phyloP scores from a whole-genome alignment of 257 asterid species.

The Verbascum thapsus region DNA sequence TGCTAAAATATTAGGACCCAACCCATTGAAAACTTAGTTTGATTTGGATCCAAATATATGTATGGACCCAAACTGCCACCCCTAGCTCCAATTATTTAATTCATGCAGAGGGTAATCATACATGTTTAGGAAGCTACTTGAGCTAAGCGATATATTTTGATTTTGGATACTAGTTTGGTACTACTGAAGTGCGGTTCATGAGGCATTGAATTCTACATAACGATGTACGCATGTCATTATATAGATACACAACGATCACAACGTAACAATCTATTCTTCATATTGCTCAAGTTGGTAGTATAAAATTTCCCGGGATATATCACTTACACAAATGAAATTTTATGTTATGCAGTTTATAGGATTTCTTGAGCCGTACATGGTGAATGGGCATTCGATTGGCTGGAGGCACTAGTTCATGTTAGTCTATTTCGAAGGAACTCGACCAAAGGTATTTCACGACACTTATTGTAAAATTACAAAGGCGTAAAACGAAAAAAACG shows the following conservation, averaged over 20 bases:
- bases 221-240: too few species aligned
- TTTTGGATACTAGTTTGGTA: too few species aligned
- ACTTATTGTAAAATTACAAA: neutral
- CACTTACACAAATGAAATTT: neutral
- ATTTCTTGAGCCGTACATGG: slow-evolving; percentile 77
- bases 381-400: slow-evolving; percentile 61
- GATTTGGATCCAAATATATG: too few species aligned
- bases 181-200: too few species aligned
- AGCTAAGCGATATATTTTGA: too few species aligned
- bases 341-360: slow-evolving; percentile 71
- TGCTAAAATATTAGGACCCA: too few species aligned
- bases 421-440: neutral
- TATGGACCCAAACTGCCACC: too few species aligned
- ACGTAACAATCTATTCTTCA: too few species aligned
- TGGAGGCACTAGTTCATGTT: slow-evolving; percentile 61
- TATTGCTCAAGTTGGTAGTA: too few species aligned
- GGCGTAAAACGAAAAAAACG: neutral
- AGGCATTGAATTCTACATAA: too few species aligned
- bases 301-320: neutral
- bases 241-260: too few species aligned
- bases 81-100: neutral
- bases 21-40: too few species aligned
- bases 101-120: neutral
- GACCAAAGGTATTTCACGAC: neutral
- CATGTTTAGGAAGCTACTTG: neutral